Percentiles rank a stretch among this genome's conserved stretches.
Conservation (phyloP, 805 yeast species). For the Barnettozyma pratensis region DNA sequence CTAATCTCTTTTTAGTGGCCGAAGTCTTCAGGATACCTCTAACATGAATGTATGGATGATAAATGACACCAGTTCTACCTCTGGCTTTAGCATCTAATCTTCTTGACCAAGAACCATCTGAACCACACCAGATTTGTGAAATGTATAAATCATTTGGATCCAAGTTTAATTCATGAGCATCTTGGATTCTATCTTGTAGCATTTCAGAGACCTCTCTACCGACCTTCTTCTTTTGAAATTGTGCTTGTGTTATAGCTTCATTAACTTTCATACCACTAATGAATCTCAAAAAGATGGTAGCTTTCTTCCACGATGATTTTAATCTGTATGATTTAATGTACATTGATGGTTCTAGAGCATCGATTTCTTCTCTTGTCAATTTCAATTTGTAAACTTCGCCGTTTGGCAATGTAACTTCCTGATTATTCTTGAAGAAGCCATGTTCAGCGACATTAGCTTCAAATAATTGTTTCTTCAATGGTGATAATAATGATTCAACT, state of each 20-base stretch:
- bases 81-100: constrained; percentile 83
- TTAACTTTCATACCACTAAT: constrained; percentile 65
- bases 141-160: constrained; percentile 61
- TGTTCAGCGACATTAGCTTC: constrained; percentile 51
- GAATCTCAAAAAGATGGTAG: constrained; percentile 72
- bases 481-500: constrained; percentile 53
- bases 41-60: constrained; percentile 75
- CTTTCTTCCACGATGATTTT: constrained; percentile 85
- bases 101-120: constrained; percentile 71
- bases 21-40: constrained; percentile 69
- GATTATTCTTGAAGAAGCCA: constrained; percentile 63
- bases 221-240: constrained; percentile 76
- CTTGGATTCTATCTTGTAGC: constrained; percentile 65
- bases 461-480: constrained; percentile 66
- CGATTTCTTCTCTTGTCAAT: constrained; percentile 61
- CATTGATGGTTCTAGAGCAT: constrained; percentile 82
- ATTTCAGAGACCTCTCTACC: constrained; percentile 74
- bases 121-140: constrained; percentile 85
- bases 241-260: constrained; percentile 87
- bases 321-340: constrained; percentile 75
- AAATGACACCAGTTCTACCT: constrained; percentile 79
- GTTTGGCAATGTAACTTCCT: constrained; percentile 36
- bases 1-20: constrained; percentile 55
- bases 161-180: constrained; percentile 57
- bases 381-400: constrained; percentile 50